Percentiles rank a stretch among this genome's conserved stretches.
phyloP scores from a whole-genome alignment of 208 protist species.

The Zelonia costaricensis region DNA sequence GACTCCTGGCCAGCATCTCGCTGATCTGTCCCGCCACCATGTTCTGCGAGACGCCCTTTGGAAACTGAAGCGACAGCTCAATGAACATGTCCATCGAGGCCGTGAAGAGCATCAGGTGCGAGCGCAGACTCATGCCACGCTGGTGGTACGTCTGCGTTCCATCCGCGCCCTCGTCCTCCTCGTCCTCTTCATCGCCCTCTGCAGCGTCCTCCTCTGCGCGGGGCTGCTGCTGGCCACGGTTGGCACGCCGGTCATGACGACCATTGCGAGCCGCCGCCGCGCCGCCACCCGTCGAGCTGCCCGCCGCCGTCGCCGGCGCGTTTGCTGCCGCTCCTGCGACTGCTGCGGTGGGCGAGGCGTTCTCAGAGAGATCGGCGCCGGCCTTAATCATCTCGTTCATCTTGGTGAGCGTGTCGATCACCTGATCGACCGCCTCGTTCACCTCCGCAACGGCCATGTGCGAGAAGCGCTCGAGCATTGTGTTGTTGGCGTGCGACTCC shows the following conservation, averaged over 20 bases:
- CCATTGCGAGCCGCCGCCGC: neutral
- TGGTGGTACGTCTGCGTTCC: conserved; percentile 73
- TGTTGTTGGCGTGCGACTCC: conserved; percentile 53
- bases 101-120: conserved; percentile 77
- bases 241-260: too few species aligned
- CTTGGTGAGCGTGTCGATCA: conserved; percentile 78
- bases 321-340: conserved; percentile 10
- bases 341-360: conserved; percentile 15
- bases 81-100: conserved; percentile 87
- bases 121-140: conserved; percentile 64
- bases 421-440: conserved; percentile 81
- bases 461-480: conserved; percentile 85
- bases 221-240: neutral
- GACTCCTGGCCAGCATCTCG: conserved; percentile 84
- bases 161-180: conserved; percentile 46
- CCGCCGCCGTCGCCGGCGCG: neutral
- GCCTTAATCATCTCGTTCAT: conserved; percentile 79
- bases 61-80: conserved; percentile 75
- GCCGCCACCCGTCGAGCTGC: neutral
- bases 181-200: conserved; percentile 32
- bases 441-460: conserved; percentile 91
- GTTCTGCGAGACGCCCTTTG: conserved; percentile 83
- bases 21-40: conserved; percentile 88
- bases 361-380: conserved; percentile 68
- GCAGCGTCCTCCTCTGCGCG: too few species aligned